A percentile compares a stretch with the other conserved stretches of the same genome.
phyloP scores from a whole-genome alignment of 2,329 filamentous ascomycete species.

The Aspergillus spinulosporus region DNA sequence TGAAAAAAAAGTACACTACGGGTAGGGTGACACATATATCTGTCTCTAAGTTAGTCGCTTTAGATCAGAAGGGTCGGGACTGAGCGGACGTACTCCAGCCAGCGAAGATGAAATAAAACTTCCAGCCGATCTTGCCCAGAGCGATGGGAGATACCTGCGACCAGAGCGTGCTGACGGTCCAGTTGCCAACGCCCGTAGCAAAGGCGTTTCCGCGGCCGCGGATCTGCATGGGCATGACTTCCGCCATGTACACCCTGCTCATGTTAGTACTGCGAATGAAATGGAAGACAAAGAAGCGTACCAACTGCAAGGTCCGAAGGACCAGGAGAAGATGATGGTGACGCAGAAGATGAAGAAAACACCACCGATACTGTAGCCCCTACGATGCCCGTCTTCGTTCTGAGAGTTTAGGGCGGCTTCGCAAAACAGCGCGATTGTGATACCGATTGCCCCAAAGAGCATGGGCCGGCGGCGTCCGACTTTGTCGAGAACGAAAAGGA shows the following conservation, averaged over 20 bases:
- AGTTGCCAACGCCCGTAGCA: slow-evolving; percentile 59
- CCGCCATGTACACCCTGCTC: slow-evolving; percentile 65
- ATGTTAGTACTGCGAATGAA: background rate
- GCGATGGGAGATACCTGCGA: slow-evolving; percentile 59
- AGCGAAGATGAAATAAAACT: slow-evolving; percentile 61
- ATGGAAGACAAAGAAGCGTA: slow-evolving; percentile 13
- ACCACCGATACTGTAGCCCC: slow-evolving; percentile 58
- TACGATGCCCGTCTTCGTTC: slow-evolving; percentile 43
- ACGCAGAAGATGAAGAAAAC: slow-evolving; percentile 68
- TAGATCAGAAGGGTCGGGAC: background rate
- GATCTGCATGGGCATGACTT: slow-evolving; percentile 67
- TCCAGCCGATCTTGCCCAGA: slow-evolving; percentile 51
- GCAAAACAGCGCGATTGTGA: slow-evolving; percentile 59
- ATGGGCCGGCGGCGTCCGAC: slow-evolving; percentile 56
- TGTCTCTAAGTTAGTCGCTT: slow-evolving; percentile 17
- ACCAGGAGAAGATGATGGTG: slow-evolving; percentile 60
- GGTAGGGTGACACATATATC: slow-evolving; percentile 41
- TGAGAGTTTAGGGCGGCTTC: slow-evolving; percentile 60
- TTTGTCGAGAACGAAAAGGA: slow-evolving; percentile 56
- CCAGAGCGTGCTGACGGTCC: slow-evolving; percentile 61
- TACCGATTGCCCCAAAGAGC: slow-evolving; percentile 55
- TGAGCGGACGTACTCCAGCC: slow-evolving; percentile 45
- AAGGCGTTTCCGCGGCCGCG: slow-evolving; percentile 61
- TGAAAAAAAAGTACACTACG: slow-evolving; percentile 55
- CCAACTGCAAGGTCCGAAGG: slow-evolving; percentile 54